Conservation (phyloP, 129 eudicot genomes). For the Centrapalus pauciflorus region DNA sequence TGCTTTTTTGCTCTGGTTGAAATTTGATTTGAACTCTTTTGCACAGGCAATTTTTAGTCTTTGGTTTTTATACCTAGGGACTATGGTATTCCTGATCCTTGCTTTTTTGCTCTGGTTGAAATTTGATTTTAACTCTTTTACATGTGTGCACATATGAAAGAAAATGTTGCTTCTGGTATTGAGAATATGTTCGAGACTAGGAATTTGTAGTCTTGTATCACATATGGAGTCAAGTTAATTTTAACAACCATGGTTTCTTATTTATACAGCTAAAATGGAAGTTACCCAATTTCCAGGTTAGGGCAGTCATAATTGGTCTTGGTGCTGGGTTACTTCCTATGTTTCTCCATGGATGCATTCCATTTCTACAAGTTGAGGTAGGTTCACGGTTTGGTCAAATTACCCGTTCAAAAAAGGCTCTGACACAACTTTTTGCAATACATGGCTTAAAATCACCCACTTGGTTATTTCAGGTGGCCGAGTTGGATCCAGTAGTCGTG, state of each 20-base stretch:
- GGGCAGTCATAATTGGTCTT: conserved; percentile 79
- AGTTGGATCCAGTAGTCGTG: conserved; percentile 72
- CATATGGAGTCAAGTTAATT: neutral
- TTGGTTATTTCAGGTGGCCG: conserved; percentile 47
- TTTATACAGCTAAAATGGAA: conserved; percentile 2
- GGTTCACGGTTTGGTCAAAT: neutral
- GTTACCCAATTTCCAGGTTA: conserved; percentile 43
- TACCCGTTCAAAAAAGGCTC: neutral
- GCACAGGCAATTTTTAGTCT: neutral
- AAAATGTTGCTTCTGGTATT: neutral
- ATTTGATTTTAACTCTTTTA: neutral
- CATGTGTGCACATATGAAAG: neutral
- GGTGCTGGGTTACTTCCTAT: conserved; percentile 98
- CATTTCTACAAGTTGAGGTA: conserved; percentile 67
- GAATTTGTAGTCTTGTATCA: neutral
- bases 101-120: neutral
- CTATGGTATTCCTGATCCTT: neutral
- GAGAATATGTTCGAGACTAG: no score
- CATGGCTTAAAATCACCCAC: conserved; percentile 4
- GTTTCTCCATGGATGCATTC: conserved; percentile 68
- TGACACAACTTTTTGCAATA: neutral
- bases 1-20: neutral
- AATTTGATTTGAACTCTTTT: neutral
- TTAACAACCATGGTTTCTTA: neutral
- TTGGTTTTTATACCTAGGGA: neutral